A percentile compares a stretch with the other conserved stretches of the same genome.
Conservation (phyloP, 345 rosid species). For the Pistacia vera region DNA sequence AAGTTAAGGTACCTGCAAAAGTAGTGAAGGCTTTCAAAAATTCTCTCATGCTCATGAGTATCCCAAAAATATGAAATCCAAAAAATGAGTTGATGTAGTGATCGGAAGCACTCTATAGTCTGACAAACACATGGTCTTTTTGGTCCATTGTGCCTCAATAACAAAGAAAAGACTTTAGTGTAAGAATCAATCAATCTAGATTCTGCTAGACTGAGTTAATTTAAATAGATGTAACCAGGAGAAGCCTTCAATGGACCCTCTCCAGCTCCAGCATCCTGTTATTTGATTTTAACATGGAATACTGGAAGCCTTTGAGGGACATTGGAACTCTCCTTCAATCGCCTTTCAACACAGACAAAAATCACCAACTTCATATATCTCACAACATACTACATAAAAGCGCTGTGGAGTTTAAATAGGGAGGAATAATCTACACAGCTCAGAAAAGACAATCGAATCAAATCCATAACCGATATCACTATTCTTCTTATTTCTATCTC, state of each 20-base stretch:
- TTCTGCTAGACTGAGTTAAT: background rate
- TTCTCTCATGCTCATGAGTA: background rate
- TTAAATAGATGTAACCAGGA: background rate
- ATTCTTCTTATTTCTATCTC: background rate
- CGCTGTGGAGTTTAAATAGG: slow-evolving; percentile 6
- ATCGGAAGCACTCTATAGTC: too few relatives aligned
- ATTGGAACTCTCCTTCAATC: background rate
- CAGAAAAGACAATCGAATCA: background rate
- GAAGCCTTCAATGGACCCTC: background rate
- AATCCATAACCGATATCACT: background rate
- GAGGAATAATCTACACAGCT: background rate
- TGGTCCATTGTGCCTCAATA: background rate
- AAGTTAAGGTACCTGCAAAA: background rate
- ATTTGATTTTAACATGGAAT: background rate
- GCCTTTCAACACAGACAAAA: background rate
- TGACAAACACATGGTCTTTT: too few relatives aligned
- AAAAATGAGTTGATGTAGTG: background rate
- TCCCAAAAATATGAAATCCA: background rate
- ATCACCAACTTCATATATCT: background rate
- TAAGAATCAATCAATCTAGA: background rate
- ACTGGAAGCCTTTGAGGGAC: slow-evolving; percentile 6
- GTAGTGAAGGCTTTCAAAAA: background rate
- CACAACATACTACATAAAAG: background rate
- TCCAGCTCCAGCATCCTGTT: background rate
- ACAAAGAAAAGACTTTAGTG: background rate